Conservation (phyloP, 2,329 filamentous ascomycete species). For the Dothideomycetes sp. region DNA sequence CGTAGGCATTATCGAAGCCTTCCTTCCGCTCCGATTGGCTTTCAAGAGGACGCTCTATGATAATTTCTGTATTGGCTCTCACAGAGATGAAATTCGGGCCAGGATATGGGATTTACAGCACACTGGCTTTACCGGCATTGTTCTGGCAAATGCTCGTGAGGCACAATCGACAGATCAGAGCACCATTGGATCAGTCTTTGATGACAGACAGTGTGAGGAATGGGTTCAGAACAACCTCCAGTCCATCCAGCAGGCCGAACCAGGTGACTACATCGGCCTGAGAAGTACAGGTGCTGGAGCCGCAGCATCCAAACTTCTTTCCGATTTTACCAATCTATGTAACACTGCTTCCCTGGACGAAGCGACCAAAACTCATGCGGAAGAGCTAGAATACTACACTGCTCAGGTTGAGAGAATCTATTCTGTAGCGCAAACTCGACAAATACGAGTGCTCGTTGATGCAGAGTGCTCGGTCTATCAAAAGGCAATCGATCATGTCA, state of each 20-base stretch:
- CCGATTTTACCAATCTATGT: background rate
- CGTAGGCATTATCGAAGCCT: slow-evolving; percentile 1
- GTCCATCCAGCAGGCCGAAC: slow-evolving; percentile 3
- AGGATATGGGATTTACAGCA: background rate
- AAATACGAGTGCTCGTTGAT: slow-evolving; percentile 5
- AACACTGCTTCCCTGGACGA: background rate
- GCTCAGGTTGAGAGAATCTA: background rate
- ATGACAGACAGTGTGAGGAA: background rate
- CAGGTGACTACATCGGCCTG: slow-evolving; percentile 3
- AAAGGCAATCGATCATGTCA: background rate
- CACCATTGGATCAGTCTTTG: background rate
- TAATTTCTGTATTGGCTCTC: slow-evolving; percentile 1
- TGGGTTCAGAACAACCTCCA: slow-evolving; percentile 5
- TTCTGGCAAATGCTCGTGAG: slow-evolving; percentile 8
- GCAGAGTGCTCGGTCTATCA: slow-evolving; percentile 3
- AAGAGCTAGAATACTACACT: background rate
- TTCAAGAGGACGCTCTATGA: slow-evolving; percentile 6
- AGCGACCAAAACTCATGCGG: background rate
- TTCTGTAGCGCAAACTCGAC: background rate
- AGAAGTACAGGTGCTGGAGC: slow-evolving; percentile 3
- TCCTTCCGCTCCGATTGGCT: background rate
- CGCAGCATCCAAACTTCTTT: background rate
- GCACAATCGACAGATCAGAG: background rate
- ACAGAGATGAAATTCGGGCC: background rate
- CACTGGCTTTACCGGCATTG: slow-evolving; percentile 4